A percentile compares a stretch with the other conserved stretches of the same genome.
Evolutionary conservation across 2,329 filamentous ascomycete genomes (phyloP).

Genomic region (Geosmithia putterillii): DNA sequence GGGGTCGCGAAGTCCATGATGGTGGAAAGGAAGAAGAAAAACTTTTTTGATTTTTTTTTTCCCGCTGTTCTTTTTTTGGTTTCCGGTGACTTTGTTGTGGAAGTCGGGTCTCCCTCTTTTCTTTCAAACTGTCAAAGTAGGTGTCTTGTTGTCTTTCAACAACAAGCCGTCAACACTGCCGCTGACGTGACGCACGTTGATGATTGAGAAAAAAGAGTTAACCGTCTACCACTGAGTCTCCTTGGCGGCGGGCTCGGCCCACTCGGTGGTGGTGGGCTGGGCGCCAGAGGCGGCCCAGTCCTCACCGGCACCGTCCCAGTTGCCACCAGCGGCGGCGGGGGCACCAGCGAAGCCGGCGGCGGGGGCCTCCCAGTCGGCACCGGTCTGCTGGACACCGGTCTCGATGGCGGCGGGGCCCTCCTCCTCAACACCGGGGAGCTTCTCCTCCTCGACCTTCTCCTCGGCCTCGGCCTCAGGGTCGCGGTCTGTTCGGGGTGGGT

Average conservation of each 20-base stretch:
- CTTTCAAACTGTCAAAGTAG: no score
- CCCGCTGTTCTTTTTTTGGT: neutral
- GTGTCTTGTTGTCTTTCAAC: no score
- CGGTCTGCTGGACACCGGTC: constrained; percentile 54
- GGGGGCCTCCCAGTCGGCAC: constrained; percentile 76
- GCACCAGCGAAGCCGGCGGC: constrained; percentile 58
- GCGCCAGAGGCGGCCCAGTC: constrained; percentile 56
- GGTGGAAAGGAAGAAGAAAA: neutral
- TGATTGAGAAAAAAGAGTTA: neutral
- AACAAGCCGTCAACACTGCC: no score
- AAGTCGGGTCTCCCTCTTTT: neutral
- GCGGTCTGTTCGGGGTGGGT: constrained; percentile 49
- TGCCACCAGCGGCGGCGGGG: constrained; percentile 32
- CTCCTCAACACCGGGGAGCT: constrained; percentile 76
- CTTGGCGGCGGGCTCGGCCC: constrained; percentile 51
- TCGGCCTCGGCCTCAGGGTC: constrained; percentile 99
- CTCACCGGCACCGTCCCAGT: constrained; percentile 42
- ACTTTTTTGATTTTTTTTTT: neutral
- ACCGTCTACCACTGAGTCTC: constrained; percentile 38
- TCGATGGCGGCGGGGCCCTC: constrained; percentile 69
- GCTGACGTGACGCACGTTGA: no score
- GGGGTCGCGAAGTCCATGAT: neutral
- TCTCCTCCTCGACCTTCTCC: constrained; percentile 93
- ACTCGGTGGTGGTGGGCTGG: constrained; percentile 47
- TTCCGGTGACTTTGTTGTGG: neutral